A percentile compares a stretch with the other conserved stretches of the same genome.
Conservation (phyloP, 2,329 filamentous ascomycete genomes). For the Trichophyton equinum region DNA sequence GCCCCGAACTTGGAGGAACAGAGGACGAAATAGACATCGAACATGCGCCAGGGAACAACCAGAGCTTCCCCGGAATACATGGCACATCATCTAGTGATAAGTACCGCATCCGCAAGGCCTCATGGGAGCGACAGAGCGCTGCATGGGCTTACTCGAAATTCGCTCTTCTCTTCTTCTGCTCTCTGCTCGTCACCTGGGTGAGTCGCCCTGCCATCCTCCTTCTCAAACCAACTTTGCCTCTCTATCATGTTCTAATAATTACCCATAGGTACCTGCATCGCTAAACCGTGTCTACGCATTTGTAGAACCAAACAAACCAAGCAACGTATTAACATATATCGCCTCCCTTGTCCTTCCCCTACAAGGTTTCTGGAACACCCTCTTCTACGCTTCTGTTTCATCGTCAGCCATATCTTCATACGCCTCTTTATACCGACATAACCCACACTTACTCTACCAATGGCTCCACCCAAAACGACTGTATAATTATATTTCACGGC, state of each 20-base stretch:
- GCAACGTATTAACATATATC: constrained; percentile 52
- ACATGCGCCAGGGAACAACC: background rate
- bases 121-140: constrained; percentile 25
- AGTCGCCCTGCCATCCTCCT: constrained; percentile 4
- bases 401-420: background rate
- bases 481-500: background rate
- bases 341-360: constrained; percentile 64
- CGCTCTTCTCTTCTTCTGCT: constrained; percentile 30
- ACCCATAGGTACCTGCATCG: constrained; percentile 44
- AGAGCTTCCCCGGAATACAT: background rate
- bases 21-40: background rate
- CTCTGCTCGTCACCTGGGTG: constrained; percentile 33
- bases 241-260: background rate
- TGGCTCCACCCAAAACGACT: background rate
- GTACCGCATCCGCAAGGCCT: constrained; percentile 6
- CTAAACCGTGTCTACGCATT: constrained; percentile 65
- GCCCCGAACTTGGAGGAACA: background rate
- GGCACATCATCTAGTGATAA: background rate
- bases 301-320: constrained; percentile 41
- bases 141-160: constrained; percentile 30
- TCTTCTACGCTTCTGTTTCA: constrained; percentile 63
- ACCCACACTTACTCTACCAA: background rate
- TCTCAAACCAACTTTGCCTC: too few species aligned
- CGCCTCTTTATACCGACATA: background rate
- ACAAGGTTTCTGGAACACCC: constrained; percentile 73